Base-by-base conservation (phyloP, 2,329 filamentous ascomycete species). In the Trichoderma lentiforme region DNA sequence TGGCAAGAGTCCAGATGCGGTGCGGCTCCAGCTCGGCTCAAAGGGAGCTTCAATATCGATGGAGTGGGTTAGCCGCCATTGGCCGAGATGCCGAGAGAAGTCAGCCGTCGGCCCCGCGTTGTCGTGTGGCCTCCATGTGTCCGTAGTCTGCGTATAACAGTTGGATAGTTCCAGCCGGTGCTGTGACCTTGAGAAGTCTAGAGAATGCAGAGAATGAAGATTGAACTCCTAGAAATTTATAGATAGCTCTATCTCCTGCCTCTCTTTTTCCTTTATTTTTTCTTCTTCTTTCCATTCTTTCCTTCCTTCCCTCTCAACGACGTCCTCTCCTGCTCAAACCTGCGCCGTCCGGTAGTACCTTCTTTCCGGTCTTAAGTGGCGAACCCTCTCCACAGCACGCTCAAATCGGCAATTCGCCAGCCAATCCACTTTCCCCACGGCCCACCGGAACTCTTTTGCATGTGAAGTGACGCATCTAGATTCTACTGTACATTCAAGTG, bases 1-100 rank as follows among this genome's bases (percentile, higher is more conserved):
- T 62, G 51, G 51, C 56, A 24, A 36, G 66, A 39, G 39, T 34
- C 21, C 58, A 60, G 51, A 65, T 34, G 67, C 58, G 60, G 57
- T 34, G 72, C 71, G 69, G 68, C 43, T 69, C 56, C 71, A 68
- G 64, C 72, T 74, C 73, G 73, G 73, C 73, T 71, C 73, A 73
- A 74, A 53, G 73, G 73, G 51, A 62, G 26, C 32, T 61, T 39
- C n/a, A 39, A 63, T 64, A 15, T 43, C 21, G 58, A 60, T 9
- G 30, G 70, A 24, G 66, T 56, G 34, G 67, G 53, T 71, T 78
- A 79, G 78, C 81, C 80, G 79, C 80, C 79, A 83, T 84, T 84
- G 83, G 82, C 81, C 84, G 81, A 84, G 80, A 81, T 72, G 58
- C 72, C 64, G 69, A 68, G 34, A 53, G 57, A 72, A 60, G 67